Conservation (phyloP, 495 filamentous ascomycete species). For the Xylaria longipes region DNA sequence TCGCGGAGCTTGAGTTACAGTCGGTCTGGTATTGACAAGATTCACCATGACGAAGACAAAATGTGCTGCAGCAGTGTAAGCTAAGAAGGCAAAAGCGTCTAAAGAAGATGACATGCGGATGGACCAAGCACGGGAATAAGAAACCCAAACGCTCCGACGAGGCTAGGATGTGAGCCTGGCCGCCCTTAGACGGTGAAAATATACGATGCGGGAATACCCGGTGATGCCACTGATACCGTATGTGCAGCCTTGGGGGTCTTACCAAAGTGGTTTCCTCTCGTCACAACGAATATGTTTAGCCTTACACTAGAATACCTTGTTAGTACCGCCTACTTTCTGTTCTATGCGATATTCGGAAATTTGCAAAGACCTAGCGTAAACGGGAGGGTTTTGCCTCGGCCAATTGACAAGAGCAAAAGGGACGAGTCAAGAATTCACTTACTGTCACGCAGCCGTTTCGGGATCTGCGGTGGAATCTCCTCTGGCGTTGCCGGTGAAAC, state of each 20-base stretch:
- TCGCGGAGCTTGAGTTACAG: constrained; percentile 29
- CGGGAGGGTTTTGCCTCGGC: not conserved
- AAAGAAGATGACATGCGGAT: not conserved
- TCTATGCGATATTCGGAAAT: not conserved
- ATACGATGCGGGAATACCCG: constrained; percentile 13
- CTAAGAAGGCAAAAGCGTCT: constrained; percentile 20
- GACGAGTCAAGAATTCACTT: constrained; percentile 10
- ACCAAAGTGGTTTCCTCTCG: constrained; percentile 44
- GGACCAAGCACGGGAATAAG: not conserved
- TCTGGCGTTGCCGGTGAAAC: constrained; percentile 38
- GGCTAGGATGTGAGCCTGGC: not conserved
- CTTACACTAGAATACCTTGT: constrained; percentile 33
- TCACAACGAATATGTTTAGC: constrained; percentile 44
- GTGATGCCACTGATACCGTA: not conserved
- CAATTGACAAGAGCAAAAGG: not conserved
- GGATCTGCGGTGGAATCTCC: constrained; percentile 42
- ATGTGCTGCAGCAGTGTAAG: constrained; percentile 37
- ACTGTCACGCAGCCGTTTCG: constrained; percentile 38
- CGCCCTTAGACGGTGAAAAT: constrained; percentile 13
- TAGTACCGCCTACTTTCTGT: constrained; percentile 12
- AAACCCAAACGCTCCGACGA: not conserved
- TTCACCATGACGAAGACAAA: constrained; percentile 43
- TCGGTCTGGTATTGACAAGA: constrained; percentile 40
- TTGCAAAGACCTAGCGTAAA: not conserved
- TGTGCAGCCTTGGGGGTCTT: constrained; percentile 29